Evolutionary conservation across 345 rosid genomes (phyloP).

Genomic region (Noccaea bulbosa): DNA sequence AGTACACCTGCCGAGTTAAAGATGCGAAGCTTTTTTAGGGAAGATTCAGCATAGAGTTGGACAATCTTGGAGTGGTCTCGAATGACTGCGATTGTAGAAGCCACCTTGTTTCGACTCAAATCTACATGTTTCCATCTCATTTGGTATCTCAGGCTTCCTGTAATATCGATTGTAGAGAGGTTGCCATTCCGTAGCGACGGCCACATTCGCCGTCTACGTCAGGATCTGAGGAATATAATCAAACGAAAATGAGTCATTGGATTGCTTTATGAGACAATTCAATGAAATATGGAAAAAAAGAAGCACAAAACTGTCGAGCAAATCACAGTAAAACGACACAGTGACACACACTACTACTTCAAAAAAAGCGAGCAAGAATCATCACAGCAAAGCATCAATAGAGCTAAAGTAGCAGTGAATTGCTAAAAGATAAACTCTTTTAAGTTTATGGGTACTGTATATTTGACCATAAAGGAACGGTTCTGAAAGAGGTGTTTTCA

Average conservation of each 20-base stretch:
- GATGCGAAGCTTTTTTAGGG: conserved; percentile 88
- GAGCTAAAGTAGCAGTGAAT: background rate
- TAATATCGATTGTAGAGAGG: conserved; percentile 81
- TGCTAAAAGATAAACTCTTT: conserved; percentile 9
- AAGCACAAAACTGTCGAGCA: too few relatives aligned
- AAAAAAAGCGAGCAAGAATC: background rate
- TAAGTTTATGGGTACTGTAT: background rate
- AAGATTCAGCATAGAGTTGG: conserved; percentile 95
- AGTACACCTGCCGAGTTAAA: conserved; percentile 86
- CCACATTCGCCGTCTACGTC: conserved; percentile 61
- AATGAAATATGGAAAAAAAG: too few relatives aligned
- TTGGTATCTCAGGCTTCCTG: conserved; percentile 81
- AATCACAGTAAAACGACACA: too few relatives aligned
- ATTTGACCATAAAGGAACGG: background rate
- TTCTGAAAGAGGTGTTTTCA: background rate
- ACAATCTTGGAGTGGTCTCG: conserved; percentile 99
- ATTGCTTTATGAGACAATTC: too few relatives aligned
- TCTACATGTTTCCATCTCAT: conserved; percentile 93
- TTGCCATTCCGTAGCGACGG: conserved; percentile 99
- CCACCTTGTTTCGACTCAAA: conserved; percentile 84
- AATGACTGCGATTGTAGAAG: conserved; percentile 91
- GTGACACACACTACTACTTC: too few relatives aligned
- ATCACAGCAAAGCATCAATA: background rate
- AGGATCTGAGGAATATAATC: conserved; percentile 33
- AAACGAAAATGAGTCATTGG: too few relatives aligned